Evolutionary conservation across 1,139 yeast species (phyloP), one percentile per base, ranked within the genome.

Genomic region (Kluyveromyces sp.): DNA sequence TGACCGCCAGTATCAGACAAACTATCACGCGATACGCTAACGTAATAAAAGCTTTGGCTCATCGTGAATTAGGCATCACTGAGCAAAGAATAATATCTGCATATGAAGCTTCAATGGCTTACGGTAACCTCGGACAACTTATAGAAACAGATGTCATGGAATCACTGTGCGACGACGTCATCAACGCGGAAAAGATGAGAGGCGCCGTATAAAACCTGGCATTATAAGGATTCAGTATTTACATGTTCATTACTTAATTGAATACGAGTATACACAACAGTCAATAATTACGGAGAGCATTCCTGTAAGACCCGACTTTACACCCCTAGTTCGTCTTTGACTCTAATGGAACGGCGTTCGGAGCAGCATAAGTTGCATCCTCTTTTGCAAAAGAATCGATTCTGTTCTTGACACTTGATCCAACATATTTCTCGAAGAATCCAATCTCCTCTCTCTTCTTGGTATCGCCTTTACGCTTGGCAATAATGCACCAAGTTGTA

Each of bases 31-130:
- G 97, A 47, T 92, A 94, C 62, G 77, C 82, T 42, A 88, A 88
- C 63, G 89, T 94, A 49, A 71, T 92, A 44, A 77, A 77, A 53
- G 94, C 95, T 0, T 70, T 92, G 51, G 84, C 88, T 20, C 74
- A 73, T 54, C 82, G 89, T 50, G 95, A 86, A 57, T 74, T 92
- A 49, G 95, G 95, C 8, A 81, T 92, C 43, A 86, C 87, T 36
- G 96, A 87, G 51, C 77, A 78, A 48, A 70, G 97, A 54, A 74
- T 92, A 16, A 73, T 78, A 16, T 75, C 80, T 60, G 94, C 94
- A 0, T 92, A 89, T 63, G 97, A 92, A 58, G 89, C 95, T 15
- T 84, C 95, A 66, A 71, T 86, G 70, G 83, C 81, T 3, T 85
- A 79, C 58, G 77, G 78, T 9, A 77, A 80, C 49, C 78, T 83